phyloP scores from a whole-genome alignment of 192 early-diverging fungal species.

The Thamnidium elegans region DNA sequence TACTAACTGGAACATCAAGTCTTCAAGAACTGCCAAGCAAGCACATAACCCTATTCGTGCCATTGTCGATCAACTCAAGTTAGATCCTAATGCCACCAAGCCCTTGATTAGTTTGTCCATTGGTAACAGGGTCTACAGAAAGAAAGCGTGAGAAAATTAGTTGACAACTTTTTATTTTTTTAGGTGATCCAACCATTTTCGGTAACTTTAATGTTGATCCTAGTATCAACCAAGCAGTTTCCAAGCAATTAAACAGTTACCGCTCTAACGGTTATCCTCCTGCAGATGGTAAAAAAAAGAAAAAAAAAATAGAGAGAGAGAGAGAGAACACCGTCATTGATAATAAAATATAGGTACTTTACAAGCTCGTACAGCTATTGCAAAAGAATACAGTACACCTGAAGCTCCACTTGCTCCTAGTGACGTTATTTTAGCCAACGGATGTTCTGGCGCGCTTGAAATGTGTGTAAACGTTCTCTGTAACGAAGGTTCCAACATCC shows the following conservation, averaged over 20 bases:
- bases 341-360: no score
- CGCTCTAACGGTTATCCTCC: constrained; percentile 83
- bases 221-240: constrained; percentile 67
- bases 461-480: constrained; percentile 70
- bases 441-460: constrained; percentile 76
- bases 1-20: constrained; percentile 45
- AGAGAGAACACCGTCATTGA: no score
- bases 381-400: constrained; percentile 61
- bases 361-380: constrained; percentile 72
- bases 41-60: constrained; percentile 87
- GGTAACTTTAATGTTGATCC: constrained; percentile 86
- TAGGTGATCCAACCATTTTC: constrained; percentile 85
- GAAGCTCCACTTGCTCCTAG: constrained; percentile 67
- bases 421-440: constrained; percentile 81
- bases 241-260: constrained; percentile 62
- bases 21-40: constrained; percentile 66
- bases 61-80: constrained; percentile 76
- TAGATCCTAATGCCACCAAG: constrained; percentile 57
- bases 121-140: constrained; percentile 25
- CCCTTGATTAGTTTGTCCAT: constrained; percentile 66
- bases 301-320: background rate
- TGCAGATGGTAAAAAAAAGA: constrained; percentile 55
- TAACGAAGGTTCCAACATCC: constrained; percentile 80
- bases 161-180: constrained; percentile 5
- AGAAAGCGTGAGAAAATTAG: constrained; percentile 1